Base-by-base conservation (phyloP, 257 asterid species). In the Nicotiana sylvestris region DNA sequence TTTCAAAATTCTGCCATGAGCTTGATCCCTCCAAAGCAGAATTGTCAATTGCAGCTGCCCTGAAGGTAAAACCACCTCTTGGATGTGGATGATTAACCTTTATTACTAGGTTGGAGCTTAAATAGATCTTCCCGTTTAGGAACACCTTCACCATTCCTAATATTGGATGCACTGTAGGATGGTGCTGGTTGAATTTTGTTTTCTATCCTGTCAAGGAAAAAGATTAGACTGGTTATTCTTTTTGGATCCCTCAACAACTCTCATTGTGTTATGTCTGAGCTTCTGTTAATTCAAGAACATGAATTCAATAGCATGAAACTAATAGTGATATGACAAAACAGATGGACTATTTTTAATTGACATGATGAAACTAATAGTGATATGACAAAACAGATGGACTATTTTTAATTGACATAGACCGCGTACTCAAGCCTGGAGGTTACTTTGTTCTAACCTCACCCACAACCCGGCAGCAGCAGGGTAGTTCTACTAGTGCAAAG, bases 381-480 rank as follows among this genome's bases (percentile, higher is more conserved):
- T 33, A 81, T 83, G 84, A 56, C 88, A 55, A 58, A 64, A 84
- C 98, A 96, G 98, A 90, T 88, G 97, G 99, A 43, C 80, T 90
- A 84, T 88, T 89, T 79, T 96, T 96, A 79, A 88, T 93, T 78
- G 99, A 96, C 90, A 93, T 92, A 77, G 98, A 96, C 82, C 94
- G 99, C 85, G 80, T 96, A 70, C 95, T 94, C 88, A 96, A 88
- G 91, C 99, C 99, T 4, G 99, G 99, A 85, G 98, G 98, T 83
- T 96, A 94, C 90, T 85, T 96, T 86, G 95, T 94, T 79, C 87
- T 96, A 85, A 94, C 97, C 87, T 91, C 97, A 76, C 94, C 97
- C 66, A 83, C 86, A 83, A 90, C 92, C 86, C 88, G 85, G 86
- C 92, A 84, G 85, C 92, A 84, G 85, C 92, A 91, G 62, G 93